Evolutionary conservation across 495 filamentous ascomycete genomes (phyloP).

Genomic region (Aspergillus steynii): DNA sequence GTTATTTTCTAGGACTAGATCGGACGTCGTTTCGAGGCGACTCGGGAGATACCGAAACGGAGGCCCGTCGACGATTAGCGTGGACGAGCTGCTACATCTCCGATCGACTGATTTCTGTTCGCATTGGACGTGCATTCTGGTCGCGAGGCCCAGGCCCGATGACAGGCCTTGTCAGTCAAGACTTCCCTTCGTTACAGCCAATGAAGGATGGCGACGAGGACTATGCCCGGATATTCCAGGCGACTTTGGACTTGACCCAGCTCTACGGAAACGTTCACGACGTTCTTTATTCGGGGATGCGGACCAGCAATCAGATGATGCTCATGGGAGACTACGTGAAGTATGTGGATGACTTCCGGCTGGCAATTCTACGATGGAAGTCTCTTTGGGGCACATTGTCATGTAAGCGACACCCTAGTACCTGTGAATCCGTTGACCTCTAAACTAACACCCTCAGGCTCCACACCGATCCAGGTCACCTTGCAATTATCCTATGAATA

Average conservation of each 20-base stretch:
- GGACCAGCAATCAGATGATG: constrained; percentile 64
- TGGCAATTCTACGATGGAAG: constrained; percentile 63
- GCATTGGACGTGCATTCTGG: constrained; percentile 66
- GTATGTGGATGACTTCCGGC: constrained; percentile 65
- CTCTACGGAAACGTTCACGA: constrained; percentile 70
- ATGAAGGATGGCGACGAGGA: constrained; percentile 55
- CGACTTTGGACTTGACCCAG: constrained; percentile 62
- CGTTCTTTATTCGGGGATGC: constrained; percentile 64
- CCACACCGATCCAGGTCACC: constrained; percentile 55
- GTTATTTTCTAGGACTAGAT: constrained; percentile 63
- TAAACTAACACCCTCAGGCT: constrained; percentile 42
- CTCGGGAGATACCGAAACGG: constrained; percentile 47
- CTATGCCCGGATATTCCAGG: constrained; percentile 63
- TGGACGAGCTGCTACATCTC: constrained; percentile 67
- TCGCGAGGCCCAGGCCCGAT: constrained; percentile 64
- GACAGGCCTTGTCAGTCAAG: constrained; percentile 58
- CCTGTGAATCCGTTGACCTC: neutral
- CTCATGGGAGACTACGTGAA: constrained; percentile 66
- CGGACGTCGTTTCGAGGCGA: constrained; percentile 54
- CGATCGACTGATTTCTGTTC: constrained; percentile 64
- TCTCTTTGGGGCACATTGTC: constrained; percentile 60
- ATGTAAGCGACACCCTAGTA: constrained; percentile 35
- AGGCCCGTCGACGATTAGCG: constrained; percentile 57
- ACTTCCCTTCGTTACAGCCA: constrained; percentile 61
- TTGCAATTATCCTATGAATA: constrained; percentile 65